Base-by-base conservation (phyloP, 1,284 basidiomycete genomes). In the Fomitopsis schrenkii region DNA sequence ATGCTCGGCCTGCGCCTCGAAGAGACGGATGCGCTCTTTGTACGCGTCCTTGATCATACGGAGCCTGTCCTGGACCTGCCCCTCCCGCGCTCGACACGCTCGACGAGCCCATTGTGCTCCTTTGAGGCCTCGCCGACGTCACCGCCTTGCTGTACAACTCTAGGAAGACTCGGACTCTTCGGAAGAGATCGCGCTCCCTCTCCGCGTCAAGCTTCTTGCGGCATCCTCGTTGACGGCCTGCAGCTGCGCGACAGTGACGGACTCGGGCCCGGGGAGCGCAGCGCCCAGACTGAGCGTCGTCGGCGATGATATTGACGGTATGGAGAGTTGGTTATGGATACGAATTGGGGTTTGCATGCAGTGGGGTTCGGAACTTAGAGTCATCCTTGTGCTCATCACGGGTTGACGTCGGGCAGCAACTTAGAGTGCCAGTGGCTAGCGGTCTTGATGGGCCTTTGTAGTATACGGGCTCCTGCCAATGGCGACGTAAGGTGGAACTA, bases 21-120 rank as follows among this genome's bases (percentile, higher is more conserved):
- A 70, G 15, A 73, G 70, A 59, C 79, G 74, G 38, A 84, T 65
- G 10, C 81, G 78, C 65, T 79, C 74, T 56, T 82, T 67, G 38
- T 79, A 81, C 76, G 8, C 75, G 71, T 65, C 78, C 78, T 46
- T 60, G 61, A 87, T 74, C 62, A 78, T 69, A 12, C 76, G 77
- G 9, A 89, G 76, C 6, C 87, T 87, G 6, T 77, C 77, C 57
- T 66, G 73, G 0, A 81, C 80, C 66, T 85, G 85, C 12, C 70
- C 74, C 67, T 82, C 70, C 75, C 84, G 54, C 85, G 78, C 63
- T 75, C 70, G 5, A 73, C 75, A 41, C 79, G 81, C 62, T 81
- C 73, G 67, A 80, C 74, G 19, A 90, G 75, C 42, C 81, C 79
- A 41, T 66, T 68, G 67, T 88, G 89, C 70, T 88, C 86, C 40